phyloP scores from a whole-genome alignment of 345 rosid genomes.

The Eucalyptus dawsonii region DNA sequence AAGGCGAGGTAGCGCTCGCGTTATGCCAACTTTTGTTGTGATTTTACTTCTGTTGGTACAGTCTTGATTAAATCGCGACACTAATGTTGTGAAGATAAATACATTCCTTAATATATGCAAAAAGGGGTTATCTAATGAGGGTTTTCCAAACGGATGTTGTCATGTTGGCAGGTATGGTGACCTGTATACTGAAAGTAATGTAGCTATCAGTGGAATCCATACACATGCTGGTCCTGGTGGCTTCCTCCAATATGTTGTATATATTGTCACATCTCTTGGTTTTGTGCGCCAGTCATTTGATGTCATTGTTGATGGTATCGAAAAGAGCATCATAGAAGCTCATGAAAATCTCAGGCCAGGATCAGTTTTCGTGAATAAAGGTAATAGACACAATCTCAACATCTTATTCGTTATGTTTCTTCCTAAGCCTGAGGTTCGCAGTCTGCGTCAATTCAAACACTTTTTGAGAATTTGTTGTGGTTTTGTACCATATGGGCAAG shows the following conservation, averaged over 20 bases:
- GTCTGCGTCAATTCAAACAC: background rate
- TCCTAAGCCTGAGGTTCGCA: background rate
- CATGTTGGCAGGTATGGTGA: slow-evolving; percentile 65
- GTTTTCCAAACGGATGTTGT: background rate
- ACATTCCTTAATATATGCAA: background rate
- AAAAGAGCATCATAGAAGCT: slow-evolving; percentile 76
- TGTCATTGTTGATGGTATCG: slow-evolving; percentile 90
- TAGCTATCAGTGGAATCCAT: slow-evolving; percentile 91
- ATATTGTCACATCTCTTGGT: slow-evolving; percentile 86
- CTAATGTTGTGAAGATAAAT: background rate
- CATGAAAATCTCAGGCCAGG: slow-evolving; percentile 88
- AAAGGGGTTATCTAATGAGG: background rate
- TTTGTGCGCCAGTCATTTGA: slow-evolving; percentile 95
- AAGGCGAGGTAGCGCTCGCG: slow-evolving; percentile 49
- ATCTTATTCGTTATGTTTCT: background rate
- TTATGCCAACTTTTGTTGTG: background rate
- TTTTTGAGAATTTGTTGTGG: background rate
- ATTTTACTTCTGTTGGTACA: background rate
- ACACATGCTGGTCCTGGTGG: slow-evolving; percentile 99
- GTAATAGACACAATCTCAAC: slow-evolving; percentile 15
- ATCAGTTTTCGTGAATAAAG: slow-evolving; percentile 62
- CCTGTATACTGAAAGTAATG: slow-evolving; percentile 73
- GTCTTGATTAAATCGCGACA: background rate
- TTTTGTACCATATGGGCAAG: background rate
- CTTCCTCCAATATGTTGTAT: slow-evolving; percentile 84